Percentiles rank a stretch among this genome's conserved stretches.
Conservation (phyloP, 257 asterid species). For the Solanum tarijense region DNA sequence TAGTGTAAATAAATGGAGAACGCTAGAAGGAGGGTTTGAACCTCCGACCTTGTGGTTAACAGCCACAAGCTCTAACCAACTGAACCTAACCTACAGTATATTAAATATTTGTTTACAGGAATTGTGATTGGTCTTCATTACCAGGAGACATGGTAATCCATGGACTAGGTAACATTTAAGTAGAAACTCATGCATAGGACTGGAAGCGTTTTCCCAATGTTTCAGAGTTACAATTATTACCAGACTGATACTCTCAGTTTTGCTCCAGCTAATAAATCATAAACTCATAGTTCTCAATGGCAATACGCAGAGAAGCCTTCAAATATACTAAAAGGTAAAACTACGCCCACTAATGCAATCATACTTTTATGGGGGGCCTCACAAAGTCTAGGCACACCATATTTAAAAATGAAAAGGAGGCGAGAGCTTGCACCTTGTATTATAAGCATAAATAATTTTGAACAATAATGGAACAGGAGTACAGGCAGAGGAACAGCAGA, state of each 20-base stretch:
- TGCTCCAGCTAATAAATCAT: neutral
- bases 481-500: neutral
- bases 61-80: constrained; percentile 99
- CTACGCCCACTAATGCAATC: neutral
- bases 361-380: neutral
- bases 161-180: neutral
- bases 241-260: neutral
- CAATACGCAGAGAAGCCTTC: neutral
- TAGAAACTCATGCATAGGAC: neutral
- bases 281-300: neutral
- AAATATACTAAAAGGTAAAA: neutral
- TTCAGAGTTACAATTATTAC: neutral
- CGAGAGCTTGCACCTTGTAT: neutral
- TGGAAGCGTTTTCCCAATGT: neutral
- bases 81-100: constrained; percentile 21
- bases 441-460: neutral
- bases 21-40: constrained; percentile 69
- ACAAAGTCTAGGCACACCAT: neutral
- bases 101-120: neutral
- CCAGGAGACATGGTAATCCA: neutral
- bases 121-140: neutral
- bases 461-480: neutral
- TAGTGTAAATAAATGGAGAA: neutral
- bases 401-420: neutral
- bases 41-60: constrained; percentile 99